Base-by-base conservation (phyloP, 352 stramenopile genomes). In the Pythium utonaiense region DNA sequence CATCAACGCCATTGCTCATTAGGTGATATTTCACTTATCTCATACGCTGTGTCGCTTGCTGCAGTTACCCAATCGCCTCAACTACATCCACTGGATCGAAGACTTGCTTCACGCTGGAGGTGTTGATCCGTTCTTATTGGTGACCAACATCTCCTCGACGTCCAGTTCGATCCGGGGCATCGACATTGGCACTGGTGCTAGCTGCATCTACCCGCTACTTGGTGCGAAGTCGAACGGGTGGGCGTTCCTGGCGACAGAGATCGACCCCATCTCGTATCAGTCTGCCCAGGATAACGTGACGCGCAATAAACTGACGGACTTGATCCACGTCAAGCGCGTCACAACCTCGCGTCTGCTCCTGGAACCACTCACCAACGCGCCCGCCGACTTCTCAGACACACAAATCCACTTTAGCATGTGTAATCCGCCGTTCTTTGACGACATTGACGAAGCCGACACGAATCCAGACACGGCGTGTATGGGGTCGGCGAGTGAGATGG, bases 51-150 rank as follows among this genome's bases (percentile, higher is more conserved):
- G 22, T 60, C 14, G 33, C 38, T 42, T 36, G 53, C 36, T 34
- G 14, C 50, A 96, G 86, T 49, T 96, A 19, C 77, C 86, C 6
- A 94, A 94, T 60, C 83, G 86, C 14, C 83, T 98, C 34, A 99
- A 98, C 79, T 99, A 99, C 71, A 67, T 98, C 12, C 89, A 93
- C 62, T 99, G 96, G 96, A 85, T 99, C 51, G 84, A 95, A 71
- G 83, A 98, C 52, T 74, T 98, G 53, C 69, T 99, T 17, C 55
- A 80, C 12, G 64, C 83, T 22, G 71, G 58, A 24, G 57, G 67
- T 30, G 53, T 77, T 30, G 69, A 65, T 31, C 53, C 62, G 2
- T 77, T 83, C 69, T 25, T 13, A 6, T 24, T 24, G 2, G 8
- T 16, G 13, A 12, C 49, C 68, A 47, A 56, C 55, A 58, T 38